Evolutionary conservation across 768 basidiomycete species (phyloP).

Genomic region (Phaeotremella skinneri): DNA sequence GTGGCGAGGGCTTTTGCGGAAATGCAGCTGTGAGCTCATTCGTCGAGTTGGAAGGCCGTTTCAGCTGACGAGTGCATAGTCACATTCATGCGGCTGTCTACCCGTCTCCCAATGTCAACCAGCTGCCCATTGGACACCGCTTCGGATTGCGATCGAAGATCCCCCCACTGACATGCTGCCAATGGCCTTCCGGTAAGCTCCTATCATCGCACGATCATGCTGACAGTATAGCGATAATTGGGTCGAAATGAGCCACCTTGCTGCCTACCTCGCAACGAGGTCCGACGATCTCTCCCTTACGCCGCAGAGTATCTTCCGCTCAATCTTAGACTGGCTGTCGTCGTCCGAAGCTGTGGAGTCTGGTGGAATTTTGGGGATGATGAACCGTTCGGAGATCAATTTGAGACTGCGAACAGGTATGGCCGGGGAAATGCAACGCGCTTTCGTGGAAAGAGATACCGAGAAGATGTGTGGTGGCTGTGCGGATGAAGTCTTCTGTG

Average conservation of each 20-base stretch:
- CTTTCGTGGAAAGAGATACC: neutral
- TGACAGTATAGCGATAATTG: neutral
- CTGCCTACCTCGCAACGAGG: neutral
- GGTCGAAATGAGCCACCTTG: neutral
- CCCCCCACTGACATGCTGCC: neutral
- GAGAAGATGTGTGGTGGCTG: conserved; percentile 15
- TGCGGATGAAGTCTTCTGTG: conserved; percentile 10
- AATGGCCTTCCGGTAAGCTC: neutral
- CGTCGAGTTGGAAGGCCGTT: neutral
- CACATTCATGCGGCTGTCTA: neutral
- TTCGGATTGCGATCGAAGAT: neutral
- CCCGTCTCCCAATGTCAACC: neutral
- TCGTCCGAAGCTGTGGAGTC: neutral
- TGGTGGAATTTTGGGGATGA: conserved; percentile 10
- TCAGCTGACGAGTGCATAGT: neutral
- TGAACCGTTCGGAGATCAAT: conserved; percentile 14
- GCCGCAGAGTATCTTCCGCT: neutral
- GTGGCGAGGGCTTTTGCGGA: neutral
- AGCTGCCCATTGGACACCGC: neutral
- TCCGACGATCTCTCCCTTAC: neutral
- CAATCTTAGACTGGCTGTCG: neutral
- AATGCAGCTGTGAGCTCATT: neutral
- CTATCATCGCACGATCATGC: neutral
- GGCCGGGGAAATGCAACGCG: conserved; percentile 6
- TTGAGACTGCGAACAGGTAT: neutral